Evolutionary conservation across 768 basidiomycete genomes (phyloP).

Genomic region (Dacryopinax primogenitus): DNA sequence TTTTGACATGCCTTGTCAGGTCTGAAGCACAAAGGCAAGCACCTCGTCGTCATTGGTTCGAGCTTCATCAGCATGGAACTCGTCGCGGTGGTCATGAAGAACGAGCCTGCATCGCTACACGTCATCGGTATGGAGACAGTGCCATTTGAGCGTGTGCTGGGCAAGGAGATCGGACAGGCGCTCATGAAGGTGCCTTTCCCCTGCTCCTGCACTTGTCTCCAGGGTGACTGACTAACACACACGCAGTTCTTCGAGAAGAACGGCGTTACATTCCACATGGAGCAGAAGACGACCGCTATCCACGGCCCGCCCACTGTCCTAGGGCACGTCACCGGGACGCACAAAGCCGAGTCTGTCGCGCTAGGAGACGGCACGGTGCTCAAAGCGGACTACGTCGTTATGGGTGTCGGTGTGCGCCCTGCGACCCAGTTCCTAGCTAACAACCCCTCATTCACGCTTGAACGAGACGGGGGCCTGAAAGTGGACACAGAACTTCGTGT

Average conservation of each 20-base stretch:
- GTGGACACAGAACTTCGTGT: conserved; percentile 67
- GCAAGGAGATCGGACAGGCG: conserved; percentile 63
- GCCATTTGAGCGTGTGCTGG: conserved; percentile 73
- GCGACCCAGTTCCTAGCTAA: conserved; percentile 66
- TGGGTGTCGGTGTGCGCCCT: conserved; percentile 78
- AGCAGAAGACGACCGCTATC: conserved; percentile 54
- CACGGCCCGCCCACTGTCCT: conserved; percentile 34
- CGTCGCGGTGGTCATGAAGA: conserved; percentile 58
- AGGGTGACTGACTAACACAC: conserved; percentile 6
- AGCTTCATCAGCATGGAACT: conserved; percentile 91
- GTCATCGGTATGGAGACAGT: conserved; percentile 71
- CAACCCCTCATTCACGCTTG: conserved; percentile 47
- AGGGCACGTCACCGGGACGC: conserved; percentile 28
- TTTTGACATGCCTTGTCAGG: no score
- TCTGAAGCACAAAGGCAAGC: conserved; percentile 40
- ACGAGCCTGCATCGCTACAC: conserved; percentile 67
- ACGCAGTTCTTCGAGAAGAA: conserved; percentile 64
- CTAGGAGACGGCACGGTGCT: conserved; percentile 49
- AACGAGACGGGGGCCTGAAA: conserved; percentile 62
- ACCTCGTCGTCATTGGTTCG: conserved; percentile 68
- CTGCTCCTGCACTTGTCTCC: background rate
- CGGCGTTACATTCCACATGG: conserved; percentile 76
- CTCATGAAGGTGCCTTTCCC: conserved; percentile 49
- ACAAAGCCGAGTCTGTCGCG: conserved; percentile 49
- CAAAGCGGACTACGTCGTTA: conserved; percentile 62